Percentiles rank a stretch among this genome's conserved stretches.
These are phyloP conservation scores for Ogataea trehalophila DNA, from an alignment of 805 yeast species.

Conservation along the genomic window DNA sequence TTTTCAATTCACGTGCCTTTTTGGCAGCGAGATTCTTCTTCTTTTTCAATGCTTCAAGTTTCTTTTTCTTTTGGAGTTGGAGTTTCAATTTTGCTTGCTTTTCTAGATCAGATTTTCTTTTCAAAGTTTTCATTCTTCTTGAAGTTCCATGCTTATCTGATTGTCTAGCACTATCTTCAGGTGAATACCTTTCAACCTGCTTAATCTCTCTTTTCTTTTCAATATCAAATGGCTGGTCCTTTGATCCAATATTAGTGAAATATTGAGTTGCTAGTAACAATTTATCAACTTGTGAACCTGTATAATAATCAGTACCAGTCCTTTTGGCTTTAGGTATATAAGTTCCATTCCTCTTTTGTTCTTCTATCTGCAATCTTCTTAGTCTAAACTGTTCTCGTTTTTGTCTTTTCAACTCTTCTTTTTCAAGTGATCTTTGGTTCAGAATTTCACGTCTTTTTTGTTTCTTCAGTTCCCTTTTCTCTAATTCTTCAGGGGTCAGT, in stretches of 20 bases:
- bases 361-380: not conserved
- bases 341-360: not conserved
- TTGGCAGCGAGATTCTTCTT: conserved; percentile 1
- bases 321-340: not conserved
- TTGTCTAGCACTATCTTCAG: conserved; percentile 5
- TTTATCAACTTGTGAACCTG: conserved; percentile 15
- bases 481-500: conserved; percentile 4
- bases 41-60: not conserved
- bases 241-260: conserved; percentile 20
- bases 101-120: conserved; percentile 3
- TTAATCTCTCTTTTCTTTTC: conserved; percentile 9
- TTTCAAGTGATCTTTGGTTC: not conserved
- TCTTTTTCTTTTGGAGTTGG: not conserved
- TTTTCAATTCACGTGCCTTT: conserved; percentile 2
- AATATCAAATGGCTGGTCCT: conserved; percentile 2
- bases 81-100: not conserved
- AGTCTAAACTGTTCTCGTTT: not conserved
- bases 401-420: not conserved
- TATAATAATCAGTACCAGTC: conserved; percentile 10
- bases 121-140: conserved; percentile 7
- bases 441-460: not conserved
- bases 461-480: conserved; percentile 2
- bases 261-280: conserved; percentile 23
- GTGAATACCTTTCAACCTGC: conserved; percentile 16
- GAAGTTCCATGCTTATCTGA: not conserved